Evolutionary conservation across 805 yeast species (phyloP), one percentile per base, ranked within the genome.

Genomic region (Candida schatavii): DNA sequence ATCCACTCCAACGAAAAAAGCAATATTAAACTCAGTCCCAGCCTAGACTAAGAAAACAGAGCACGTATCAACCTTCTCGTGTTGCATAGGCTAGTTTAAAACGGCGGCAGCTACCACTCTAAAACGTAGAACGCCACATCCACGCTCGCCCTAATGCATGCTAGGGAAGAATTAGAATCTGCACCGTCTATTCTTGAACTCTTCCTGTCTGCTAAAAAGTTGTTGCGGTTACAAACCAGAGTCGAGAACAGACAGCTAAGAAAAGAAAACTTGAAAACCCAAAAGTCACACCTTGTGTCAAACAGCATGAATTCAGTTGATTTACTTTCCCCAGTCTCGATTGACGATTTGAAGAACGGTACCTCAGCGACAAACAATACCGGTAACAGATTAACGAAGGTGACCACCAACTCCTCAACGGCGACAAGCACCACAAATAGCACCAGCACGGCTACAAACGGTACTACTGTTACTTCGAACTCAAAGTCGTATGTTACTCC

Each of bases 151-250:
- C 23, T 18, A 23, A 36, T 36, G 39, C 32, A 18, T 6, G 30
- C 41, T 9, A 38, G 28, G 23, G 41, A 38, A 15, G 41, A 38
- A 25, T 27, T 38, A 5, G 41, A 38, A 14, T 38, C 41, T 22
- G 41, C 35, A 26, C 74, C 74, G 11, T 62, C 72, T 7, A 66
- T 70, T 17, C 56, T 59, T 46, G 74, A 70, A 48, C 64, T 70
- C 28, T 68, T 68, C 46, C 49, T 60, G 51, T 68, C 72, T 23
- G 75, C 74, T 7, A 66, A 63, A 45, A 65, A 62, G 42, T 54
- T 70, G 23, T 51, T 70, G 36, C 54, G 66, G 15, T 56, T 70
- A 32, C 70, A 68, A 43, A 59, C 67, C 4, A 48, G 75, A 35
- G 66, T 69, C 21, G 69, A 64, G 42, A 68, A 70, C 49, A 53